phyloP scores from a whole-genome alignment of 768 basidiomycete species.

The Rhodotorula sphaerocarpa region DNA sequence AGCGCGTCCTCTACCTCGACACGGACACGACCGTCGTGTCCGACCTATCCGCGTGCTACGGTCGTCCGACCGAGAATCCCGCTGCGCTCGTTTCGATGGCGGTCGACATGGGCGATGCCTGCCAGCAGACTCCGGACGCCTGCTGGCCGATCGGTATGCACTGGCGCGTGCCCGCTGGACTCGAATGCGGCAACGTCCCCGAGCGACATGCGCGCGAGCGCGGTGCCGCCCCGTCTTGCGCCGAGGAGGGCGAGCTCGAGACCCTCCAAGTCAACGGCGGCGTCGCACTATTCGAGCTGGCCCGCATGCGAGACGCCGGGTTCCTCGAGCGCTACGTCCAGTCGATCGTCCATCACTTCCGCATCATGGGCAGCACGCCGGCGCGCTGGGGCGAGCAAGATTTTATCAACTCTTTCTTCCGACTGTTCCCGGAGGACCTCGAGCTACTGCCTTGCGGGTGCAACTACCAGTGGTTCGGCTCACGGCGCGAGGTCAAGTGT shows the following conservation, averaged over 20 bases:
- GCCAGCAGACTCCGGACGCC: conserved; percentile 17
- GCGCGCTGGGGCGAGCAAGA: conserved; percentile 34
- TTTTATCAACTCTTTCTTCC: conserved; percentile 36
- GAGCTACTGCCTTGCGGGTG: conserved; percentile 33
- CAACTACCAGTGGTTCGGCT: conserved; percentile 35
- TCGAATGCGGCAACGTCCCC: conserved; percentile 31
- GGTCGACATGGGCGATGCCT: conserved; percentile 36
- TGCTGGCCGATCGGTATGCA: conserved; percentile 35
- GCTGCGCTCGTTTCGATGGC: conserved; percentile 29
- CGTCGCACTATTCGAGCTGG: conserved; percentile 25
- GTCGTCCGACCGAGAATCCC: not conserved
- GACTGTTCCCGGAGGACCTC: conserved; percentile 28
- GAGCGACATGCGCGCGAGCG: not conserved
- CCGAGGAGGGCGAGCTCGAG: conserved; percentile 25
- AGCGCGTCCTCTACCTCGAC: conserved; percentile 33
- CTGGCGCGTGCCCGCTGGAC: conserved; percentile 17
- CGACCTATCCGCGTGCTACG: conserved; percentile 28
- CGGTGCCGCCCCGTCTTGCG: conserved; percentile 3
- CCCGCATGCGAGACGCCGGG: conserved; percentile 20
- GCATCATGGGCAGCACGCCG: conserved; percentile 1
- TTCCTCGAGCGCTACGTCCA: conserved; percentile 32
- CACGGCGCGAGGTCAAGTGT: conserved; percentile 28
- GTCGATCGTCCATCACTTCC: conserved; percentile 29
- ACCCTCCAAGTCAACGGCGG: conserved; percentile 35
- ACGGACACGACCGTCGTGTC: conserved; percentile 32